These are phyloP conservation scores for Podaxis carcinomalis DNA, from an alignment of 768 basidiomycete species.

Conservation along the genomic window DNA sequence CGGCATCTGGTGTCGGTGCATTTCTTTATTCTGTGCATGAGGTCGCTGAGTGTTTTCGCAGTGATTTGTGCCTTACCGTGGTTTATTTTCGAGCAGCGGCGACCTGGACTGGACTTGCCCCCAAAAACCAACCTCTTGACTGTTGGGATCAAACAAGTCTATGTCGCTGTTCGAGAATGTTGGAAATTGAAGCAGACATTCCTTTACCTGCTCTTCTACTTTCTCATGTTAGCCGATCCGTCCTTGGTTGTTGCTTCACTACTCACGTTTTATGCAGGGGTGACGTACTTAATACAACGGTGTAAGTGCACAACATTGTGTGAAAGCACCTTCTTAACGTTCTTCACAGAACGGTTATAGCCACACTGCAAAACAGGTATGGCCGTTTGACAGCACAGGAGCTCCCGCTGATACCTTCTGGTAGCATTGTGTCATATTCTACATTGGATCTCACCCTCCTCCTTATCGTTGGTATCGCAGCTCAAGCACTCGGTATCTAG, in stretches of 20 bases:
- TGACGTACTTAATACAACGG: conserved; percentile 71
- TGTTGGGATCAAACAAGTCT: conserved; percentile 66
- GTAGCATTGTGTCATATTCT: conserved; percentile 66
- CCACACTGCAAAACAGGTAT: conserved; percentile 67
- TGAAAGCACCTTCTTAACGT: neutral
- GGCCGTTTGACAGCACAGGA: neutral
- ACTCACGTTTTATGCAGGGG: conserved; percentile 39
- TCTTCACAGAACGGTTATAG: conserved; percentile 56
- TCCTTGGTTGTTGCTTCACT: neutral
- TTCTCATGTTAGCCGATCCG: conserved; percentile 53
- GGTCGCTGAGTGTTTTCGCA: conserved; percentile 19
- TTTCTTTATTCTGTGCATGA: neutral
- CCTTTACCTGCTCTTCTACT: conserved; percentile 70
- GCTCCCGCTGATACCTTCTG: neutral
- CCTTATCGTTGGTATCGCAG: conserved; percentile 59
- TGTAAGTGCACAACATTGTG: conserved; percentile 36
- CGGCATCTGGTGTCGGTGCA: conserved; percentile 62
- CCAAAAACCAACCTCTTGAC: conserved; percentile 50
- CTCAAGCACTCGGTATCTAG: conserved; percentile 69
- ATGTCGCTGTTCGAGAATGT: conserved; percentile 59
- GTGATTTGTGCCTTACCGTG: conserved; percentile 69
- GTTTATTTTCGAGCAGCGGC: conserved; percentile 66
- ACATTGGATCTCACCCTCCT: conserved; percentile 67
- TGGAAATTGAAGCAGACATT: conserved; percentile 69
- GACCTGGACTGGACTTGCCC: conserved; percentile 61